These are phyloP conservation scores for Pelargonium nanum DNA, from an alignment of 345 rosid genomes.

Conservation along the genomic window DNA sequence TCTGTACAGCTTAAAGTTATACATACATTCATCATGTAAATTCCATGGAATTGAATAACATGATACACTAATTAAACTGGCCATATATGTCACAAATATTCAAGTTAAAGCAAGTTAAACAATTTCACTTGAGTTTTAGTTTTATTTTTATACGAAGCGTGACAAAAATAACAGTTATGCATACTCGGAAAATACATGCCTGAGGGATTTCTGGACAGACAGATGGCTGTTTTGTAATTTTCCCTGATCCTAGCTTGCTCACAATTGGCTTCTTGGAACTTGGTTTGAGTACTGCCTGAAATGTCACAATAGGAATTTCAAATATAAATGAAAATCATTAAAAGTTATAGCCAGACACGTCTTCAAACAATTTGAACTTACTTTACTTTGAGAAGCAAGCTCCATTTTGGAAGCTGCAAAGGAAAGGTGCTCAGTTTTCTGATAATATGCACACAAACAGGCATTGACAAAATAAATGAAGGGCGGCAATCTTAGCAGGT, in stretches of 20 bases:
- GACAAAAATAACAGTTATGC: background rate
- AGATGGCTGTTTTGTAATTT: slow-evolving; percentile 36
- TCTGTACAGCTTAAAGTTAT: too few relatives aligned
- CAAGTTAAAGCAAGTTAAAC: background rate
- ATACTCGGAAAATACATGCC: slow-evolving; percentile 19
- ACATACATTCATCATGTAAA: too few relatives aligned
- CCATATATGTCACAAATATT: background rate
- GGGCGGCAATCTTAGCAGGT: background rate
- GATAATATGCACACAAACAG: background rate
- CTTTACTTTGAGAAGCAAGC: slow-evolving; percentile 37
- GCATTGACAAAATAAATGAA: background rate
- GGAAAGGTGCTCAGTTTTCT: background rate
- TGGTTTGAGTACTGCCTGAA: slow-evolving; percentile 36
- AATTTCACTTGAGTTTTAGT: background rate
- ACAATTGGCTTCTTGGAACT: slow-evolving; percentile 41
- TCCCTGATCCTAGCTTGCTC: slow-evolving; percentile 31
- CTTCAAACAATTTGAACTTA: slow-evolving; percentile 10
- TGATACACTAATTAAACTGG: background rate
- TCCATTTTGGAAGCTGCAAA: slow-evolving; percentile 39
- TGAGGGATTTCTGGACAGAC: slow-evolving; percentile 27
- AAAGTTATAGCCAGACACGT: background rate
- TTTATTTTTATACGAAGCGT: too few relatives aligned
- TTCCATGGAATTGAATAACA: too few relatives aligned
- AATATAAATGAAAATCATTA: background rate
- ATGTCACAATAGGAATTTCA: background rate